Evolutionary conservation across 2,329 filamentous ascomycete genomes (phyloP).

Genomic region (Colletotrichum navitas): DNA sequence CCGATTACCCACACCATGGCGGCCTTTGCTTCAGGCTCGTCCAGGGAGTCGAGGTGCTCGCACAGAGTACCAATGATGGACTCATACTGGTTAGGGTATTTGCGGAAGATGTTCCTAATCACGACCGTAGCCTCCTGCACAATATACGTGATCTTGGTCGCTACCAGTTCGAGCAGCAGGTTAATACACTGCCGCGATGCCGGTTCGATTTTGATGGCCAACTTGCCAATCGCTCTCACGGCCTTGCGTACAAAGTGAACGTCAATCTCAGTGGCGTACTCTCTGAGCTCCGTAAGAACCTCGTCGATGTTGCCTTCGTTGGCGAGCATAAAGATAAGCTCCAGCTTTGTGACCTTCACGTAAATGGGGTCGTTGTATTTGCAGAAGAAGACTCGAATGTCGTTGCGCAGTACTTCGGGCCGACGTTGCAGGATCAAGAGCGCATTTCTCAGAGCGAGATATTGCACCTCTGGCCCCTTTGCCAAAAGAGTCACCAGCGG

Average conservation of each 20-base stretch:
- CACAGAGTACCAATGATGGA: slow-evolving; percentile 96
- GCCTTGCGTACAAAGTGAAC: slow-evolving; percentile 99
- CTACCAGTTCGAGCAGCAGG: slow-evolving; percentile 89
- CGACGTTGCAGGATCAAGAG: slow-evolving; percentile 92
- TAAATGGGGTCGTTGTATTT: slow-evolving; percentile 99
- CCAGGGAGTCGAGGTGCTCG: slow-evolving; percentile 94
- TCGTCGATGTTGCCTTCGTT: slow-evolving; percentile 96
- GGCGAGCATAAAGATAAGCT: slow-evolving; percentile 98
- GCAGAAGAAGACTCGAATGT: slow-evolving; percentile 99
- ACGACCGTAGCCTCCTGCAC: slow-evolving; percentile 99
- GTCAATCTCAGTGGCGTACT: slow-evolving; percentile 98
- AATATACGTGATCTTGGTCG: slow-evolving; percentile 98
- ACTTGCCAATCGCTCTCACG: slow-evolving; percentile 95
- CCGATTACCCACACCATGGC: slow-evolving; percentile 99
- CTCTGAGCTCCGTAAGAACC: slow-evolving; percentile 91
- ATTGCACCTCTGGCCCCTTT: slow-evolving; percentile 98
- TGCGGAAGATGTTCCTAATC: slow-evolving; percentile 98
- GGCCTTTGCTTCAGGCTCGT: slow-evolving; percentile 97
- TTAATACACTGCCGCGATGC: slow-evolving; percentile 93
- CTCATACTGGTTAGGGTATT: slow-evolving; percentile 99
- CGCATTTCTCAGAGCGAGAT: slow-evolving; percentile 92
- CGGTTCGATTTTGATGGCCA: slow-evolving; percentile 98
- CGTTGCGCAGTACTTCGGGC: slow-evolving; percentile 93
- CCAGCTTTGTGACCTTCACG: slow-evolving; percentile 98
- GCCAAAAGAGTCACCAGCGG: slow-evolving; percentile 94